Percentiles rank a stretch among this genome's conserved stretches.
phyloP scores from a whole-genome alignment of 306 rosid species.

The Sicyos baderoa region DNA sequence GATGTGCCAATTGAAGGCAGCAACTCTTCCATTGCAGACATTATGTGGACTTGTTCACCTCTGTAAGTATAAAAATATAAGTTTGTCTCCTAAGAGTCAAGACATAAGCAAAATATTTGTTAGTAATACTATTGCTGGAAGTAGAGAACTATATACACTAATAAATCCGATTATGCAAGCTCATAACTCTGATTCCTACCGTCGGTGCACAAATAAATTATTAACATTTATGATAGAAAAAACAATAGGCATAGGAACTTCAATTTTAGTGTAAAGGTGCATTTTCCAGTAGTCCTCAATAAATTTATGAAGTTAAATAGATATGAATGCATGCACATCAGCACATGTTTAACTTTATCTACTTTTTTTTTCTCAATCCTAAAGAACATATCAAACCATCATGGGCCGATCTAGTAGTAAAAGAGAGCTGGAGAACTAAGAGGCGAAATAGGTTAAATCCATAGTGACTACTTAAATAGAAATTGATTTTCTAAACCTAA shows the following conservation, averaged over 20 bases:
- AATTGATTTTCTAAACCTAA: too few relatives aligned
- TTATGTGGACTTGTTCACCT: slow-evolving; percentile 69
- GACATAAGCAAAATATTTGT: slow-evolving; percentile 18
- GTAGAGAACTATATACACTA: not conserved
- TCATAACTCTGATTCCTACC: not conserved
- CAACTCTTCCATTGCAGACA: slow-evolving; percentile 86
- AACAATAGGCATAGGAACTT: slow-evolving; percentile 3
- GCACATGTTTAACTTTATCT: not conserved
- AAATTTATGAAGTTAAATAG: not conserved
- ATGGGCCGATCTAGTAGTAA: too few relatives aligned
- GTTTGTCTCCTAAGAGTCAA: slow-evolving; percentile 23
- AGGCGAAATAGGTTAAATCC: too few relatives aligned
- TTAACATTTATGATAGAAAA: not conserved
- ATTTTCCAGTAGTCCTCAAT: not conserved
- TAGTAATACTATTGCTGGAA: not conserved
- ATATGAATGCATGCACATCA: not conserved
- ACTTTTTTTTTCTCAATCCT: too few relatives aligned
- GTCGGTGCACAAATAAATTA: not conserved
- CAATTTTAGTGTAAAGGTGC: not conserved
- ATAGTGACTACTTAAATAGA: too few relatives aligned
- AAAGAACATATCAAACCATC: too few relatives aligned
- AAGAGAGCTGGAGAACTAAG: too few relatives aligned
- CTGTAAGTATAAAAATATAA: slow-evolving; percentile 40
- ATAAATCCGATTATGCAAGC: not conserved
- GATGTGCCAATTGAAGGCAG: slow-evolving; percentile 86